Conservation (phyloP, 1,284 basidiomycete species). For the Takashimella tepidaria region DNA sequence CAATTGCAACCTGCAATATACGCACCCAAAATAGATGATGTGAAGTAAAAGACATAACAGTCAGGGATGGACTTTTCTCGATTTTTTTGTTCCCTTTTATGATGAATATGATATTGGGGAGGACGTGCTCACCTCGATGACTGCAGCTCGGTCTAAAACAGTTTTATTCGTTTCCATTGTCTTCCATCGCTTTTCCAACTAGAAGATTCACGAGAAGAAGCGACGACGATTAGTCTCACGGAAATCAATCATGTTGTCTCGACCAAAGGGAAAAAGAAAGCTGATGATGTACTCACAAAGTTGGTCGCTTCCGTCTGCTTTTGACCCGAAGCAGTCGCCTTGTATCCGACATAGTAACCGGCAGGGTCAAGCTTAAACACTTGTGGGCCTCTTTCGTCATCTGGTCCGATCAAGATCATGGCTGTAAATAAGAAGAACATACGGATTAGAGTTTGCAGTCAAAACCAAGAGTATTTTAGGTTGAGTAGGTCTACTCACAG, state of each 20-base stretch:
- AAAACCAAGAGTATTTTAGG: no score
- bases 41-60: no score
- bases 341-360: conserved; percentile 97
- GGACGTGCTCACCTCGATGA: conserved; percentile 68
- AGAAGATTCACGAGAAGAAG: no score
- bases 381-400: conserved; percentile 83
- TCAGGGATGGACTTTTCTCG: no score
- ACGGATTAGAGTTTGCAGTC: neutral
- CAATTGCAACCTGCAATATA: conserved; percentile 85
- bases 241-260: neutral
- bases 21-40: no score
- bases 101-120: conserved; percentile 1
- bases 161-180: conserved; percentile 66
- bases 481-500: conserved; percentile 53
- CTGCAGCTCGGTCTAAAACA: conserved; percentile 68
- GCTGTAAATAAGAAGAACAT: conserved; percentile 51
- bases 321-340: conserved; percentile 91
- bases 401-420: conserved; percentile 93
- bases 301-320: conserved; percentile 99
- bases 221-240: conserved; percentile 13
- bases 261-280: neutral
- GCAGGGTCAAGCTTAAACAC: conserved; percentile 98
- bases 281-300: conserved; percentile 50
- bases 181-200: conserved; percentile 98
- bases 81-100: no score